A percentile compares a stretch with the other conserved stretches of the same genome.
phyloP scores from a whole-genome alignment of 805 yeast genomes.

The Candida stauntonica region DNA sequence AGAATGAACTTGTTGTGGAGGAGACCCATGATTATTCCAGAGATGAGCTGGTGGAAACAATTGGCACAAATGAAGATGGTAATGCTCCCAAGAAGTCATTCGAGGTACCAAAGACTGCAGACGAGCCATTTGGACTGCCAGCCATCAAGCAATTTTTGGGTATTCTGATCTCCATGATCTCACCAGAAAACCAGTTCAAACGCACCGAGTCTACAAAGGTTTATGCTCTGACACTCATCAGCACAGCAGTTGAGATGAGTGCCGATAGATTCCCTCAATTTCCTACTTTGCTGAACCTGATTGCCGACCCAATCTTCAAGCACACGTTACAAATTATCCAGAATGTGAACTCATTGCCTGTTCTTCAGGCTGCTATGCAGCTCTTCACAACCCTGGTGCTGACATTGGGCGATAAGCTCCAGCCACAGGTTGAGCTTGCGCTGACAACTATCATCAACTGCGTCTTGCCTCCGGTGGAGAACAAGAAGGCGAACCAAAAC shows the following conservation, averaged over 20 bases:
- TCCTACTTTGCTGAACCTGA: conserved; percentile 58
- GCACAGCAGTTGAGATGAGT: conserved; percentile 75
- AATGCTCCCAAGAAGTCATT: conserved; percentile 19
- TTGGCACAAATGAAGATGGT: conserved; percentile 49
- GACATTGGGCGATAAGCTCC: conserved; percentile 59
- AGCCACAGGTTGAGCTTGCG: conserved; percentile 77
- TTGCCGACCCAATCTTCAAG: conserved; percentile 81
- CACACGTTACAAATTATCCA: conserved; percentile 78
- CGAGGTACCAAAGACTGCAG: conserved; percentile 24
- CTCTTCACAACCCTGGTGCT: conserved; percentile 69
- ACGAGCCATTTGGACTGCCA: conserved; percentile 59
- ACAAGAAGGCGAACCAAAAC: conserved; percentile 9
- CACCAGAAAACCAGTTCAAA: conserved; percentile 77
- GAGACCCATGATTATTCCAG: conserved; percentile 43
- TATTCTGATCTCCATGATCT: conserved; percentile 70
- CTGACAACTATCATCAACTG: conserved; percentile 59
- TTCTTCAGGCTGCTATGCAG: conserved; percentile 72
- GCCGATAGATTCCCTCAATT: conserved; percentile 60
- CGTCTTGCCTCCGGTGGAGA: conserved; percentile 36
- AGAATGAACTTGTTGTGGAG: conserved; percentile 36
- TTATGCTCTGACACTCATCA: conserved; percentile 72
- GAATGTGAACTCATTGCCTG: conserved; percentile 62
- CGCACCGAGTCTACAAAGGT: conserved; percentile 85
- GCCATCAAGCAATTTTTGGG: conserved; percentile 75
- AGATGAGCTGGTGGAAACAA: conserved; percentile 47